Percentiles rank a stretch among this genome's conserved stretches.
phyloP scores from a whole-genome alignment of 208 protist species.

The Crithidia fasciculata region DNA sequence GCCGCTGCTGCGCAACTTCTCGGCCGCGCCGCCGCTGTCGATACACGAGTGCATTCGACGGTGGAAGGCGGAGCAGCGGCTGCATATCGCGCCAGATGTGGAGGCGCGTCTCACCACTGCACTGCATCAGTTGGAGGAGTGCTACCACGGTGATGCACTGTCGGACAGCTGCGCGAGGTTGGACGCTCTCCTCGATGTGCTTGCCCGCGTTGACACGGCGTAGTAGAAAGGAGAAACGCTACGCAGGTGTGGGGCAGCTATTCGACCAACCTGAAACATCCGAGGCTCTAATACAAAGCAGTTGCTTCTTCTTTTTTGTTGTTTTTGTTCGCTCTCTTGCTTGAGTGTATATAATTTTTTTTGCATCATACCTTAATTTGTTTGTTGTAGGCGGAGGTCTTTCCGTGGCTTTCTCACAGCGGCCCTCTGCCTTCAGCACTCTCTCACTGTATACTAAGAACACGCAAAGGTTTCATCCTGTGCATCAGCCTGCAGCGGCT shows the following conservation, averaged over 20 bases:
- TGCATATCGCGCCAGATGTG: slow-evolving; percentile 22
- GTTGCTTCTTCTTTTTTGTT: background rate
- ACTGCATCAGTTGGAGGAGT: slow-evolving; percentile 20
- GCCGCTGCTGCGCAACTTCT: slow-evolving; percentile 29
- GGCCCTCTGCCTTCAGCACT: no score
- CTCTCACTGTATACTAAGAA: no score
- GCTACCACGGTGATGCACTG: slow-evolving; percentile 14
- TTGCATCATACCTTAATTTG: no score
- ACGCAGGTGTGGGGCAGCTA: background rate
- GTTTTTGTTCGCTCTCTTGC: no score
- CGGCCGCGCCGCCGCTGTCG: slow-evolving; percentile 11
- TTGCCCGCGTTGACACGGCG: slow-evolving; percentile 23
- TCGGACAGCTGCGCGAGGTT: slow-evolving; percentile 20
- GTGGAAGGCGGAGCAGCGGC: slow-evolving; percentile 32
- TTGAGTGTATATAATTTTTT: no score
- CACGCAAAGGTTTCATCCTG: no score
- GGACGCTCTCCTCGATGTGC: slow-evolving; percentile 29
- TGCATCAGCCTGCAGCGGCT: no score
- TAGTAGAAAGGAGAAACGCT: background rate
- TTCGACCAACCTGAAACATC: no score
- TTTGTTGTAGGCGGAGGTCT: no score
- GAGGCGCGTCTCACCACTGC: slow-evolving; percentile 21
- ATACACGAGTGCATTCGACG: slow-evolving; percentile 20
- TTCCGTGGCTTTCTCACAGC: no score
- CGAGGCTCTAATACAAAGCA: no score